Evolutionary conservation across 2,329 filamentous ascomycete genomes (phyloP).

Genomic region (Hymenoscyphus infarciens): DNA sequence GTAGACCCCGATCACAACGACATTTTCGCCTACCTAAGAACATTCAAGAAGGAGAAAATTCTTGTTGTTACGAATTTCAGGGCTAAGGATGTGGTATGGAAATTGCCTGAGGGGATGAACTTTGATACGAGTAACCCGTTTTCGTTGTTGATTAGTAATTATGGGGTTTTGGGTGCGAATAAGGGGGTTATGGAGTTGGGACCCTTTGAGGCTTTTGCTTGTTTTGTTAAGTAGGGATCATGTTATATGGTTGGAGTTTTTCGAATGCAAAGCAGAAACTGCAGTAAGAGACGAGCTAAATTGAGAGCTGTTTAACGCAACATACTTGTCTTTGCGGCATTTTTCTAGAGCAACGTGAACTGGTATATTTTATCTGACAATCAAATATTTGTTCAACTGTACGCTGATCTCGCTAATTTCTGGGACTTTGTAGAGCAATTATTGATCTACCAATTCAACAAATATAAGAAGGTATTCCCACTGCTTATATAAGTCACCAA

Average conservation of each 20-base stretch:
- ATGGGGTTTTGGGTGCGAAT: slow-evolving; percentile 6
- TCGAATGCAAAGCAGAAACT: too few relatives aligned
- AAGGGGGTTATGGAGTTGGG: slow-evolving; percentile 15
- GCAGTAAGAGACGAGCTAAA: too few relatives aligned
- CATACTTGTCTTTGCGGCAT: too few relatives aligned
- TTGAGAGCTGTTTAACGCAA: too few relatives aligned
- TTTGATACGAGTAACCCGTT: slow-evolving; percentile 8
- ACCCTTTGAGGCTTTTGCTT: slow-evolving; percentile 26
- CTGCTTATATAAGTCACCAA: too few relatives aligned
- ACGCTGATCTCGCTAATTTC: too few relatives aligned
- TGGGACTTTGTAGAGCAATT: too few relatives aligned
- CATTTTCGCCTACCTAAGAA: slow-evolving; percentile 50
- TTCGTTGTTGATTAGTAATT: slow-evolving; percentile 20
- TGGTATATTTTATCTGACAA: too few relatives aligned
- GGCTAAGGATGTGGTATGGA: slow-evolving; percentile 21
- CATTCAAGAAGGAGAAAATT: slow-evolving; percentile 19
- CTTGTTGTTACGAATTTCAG: slow-evolving; percentile 23
- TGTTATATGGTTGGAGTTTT: background rate
- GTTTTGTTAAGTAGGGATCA: slow-evolving; percentile 14
- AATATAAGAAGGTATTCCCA: too few relatives aligned
- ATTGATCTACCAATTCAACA: too few relatives aligned
- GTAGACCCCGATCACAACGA: slow-evolving; percentile 47
- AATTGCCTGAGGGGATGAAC: slow-evolving; percentile 10
- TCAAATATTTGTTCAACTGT: too few relatives aligned
- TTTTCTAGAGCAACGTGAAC: too few relatives aligned